These are phyloP conservation scores for Phytophthora pistaciae DNA, from an alignment of 352 stramenopile species.

Conservation along the genomic window DNA sequence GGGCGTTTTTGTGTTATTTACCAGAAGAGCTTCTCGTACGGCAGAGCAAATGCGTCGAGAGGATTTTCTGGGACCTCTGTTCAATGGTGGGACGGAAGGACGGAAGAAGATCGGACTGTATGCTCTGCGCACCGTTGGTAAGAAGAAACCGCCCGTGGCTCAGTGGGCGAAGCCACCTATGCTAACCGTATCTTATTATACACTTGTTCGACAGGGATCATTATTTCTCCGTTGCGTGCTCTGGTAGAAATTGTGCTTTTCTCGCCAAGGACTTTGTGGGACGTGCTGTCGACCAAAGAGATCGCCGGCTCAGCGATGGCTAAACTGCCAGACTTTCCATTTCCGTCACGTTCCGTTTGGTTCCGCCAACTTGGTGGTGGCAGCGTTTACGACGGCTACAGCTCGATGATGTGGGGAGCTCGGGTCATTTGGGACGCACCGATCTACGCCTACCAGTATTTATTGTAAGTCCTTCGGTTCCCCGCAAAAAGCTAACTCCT, in stretches of 20 bases:
- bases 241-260: slow-evolving; percentile 65
- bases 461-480: slow-evolving; percentile 64
- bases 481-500: neutral
- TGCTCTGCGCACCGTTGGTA: slow-evolving; percentile 60
- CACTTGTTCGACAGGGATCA: slow-evolving; percentile 42
- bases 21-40: slow-evolving; percentile 47
- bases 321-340: slow-evolving; percentile 42
- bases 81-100: slow-evolving; percentile 60
- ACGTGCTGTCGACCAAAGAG: slow-evolving; percentile 37
- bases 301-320: slow-evolving; percentile 43
- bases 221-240: slow-evolving; percentile 61
- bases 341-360: slow-evolving; percentile 44
- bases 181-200: neutral
- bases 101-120: slow-evolving; percentile 70
- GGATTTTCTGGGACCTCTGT: slow-evolving; percentile 72
- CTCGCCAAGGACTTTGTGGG: slow-evolving; percentile 53
- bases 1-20: neutral
- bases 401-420: slow-evolving; percentile 49
- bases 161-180: neutral
- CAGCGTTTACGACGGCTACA: slow-evolving; percentile 59
- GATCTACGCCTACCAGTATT: slow-evolving; percentile 72
- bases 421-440: slow-evolving; percentile 76
- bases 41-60: slow-evolving; percentile 64
- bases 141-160: neutral
- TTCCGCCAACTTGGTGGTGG: slow-evolving; percentile 74